Percentiles rank a stretch among this genome's conserved stretches.
Conservation (phyloP, 139 green algal genomes). For the Asterochloris sp. region DNA sequence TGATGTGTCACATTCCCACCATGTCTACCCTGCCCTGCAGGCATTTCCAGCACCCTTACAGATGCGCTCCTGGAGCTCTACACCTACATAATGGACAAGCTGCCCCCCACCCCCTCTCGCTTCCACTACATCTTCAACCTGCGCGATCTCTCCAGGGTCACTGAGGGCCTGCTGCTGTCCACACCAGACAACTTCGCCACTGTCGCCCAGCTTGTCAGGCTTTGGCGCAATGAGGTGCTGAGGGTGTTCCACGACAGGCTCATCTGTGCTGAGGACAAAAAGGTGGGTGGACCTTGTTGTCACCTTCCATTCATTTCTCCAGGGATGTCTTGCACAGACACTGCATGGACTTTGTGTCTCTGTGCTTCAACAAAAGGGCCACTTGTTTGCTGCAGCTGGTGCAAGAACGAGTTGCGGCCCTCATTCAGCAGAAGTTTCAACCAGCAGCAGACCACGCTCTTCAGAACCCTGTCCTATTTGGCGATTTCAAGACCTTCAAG, state of each 20-base stretch:
- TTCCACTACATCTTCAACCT: slow-evolving; percentile 92
- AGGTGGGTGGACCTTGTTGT: slow-evolving; percentile 3
- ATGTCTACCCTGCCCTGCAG: not conserved
- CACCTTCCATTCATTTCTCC: not conserved
- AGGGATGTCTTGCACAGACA: not conserved
- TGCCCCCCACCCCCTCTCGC: slow-evolving; percentile 70
- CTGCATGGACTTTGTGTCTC: not conserved
- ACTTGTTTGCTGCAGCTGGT: slow-evolving; percentile 31
- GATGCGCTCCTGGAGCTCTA: slow-evolving; percentile 68
- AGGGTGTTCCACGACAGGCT: slow-evolving; percentile 78
- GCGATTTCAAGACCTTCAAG: slow-evolving; percentile 51
- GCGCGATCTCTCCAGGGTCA: slow-evolving; percentile 60
- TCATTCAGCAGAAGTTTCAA: slow-evolving; percentile 36
- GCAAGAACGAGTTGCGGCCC: slow-evolving; percentile 35
- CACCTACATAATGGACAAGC: slow-evolving; percentile 70
- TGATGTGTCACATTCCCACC: no score
- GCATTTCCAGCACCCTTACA: not conserved
- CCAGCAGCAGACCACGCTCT: slow-evolving; percentile 37
- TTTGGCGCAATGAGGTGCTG: slow-evolving; percentile 62
- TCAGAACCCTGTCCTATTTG: slow-evolving; percentile 72
- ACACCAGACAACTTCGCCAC: slow-evolving; percentile 42
- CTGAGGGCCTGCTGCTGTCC: slow-evolving; percentile 63
- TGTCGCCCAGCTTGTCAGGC: slow-evolving; percentile 50
- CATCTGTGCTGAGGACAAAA: slow-evolving; percentile 50
- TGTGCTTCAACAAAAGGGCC: not conserved